Evolutionary conservation across 1,139 yeast species (phyloP).

Genomic region (Suhomyces bolitotheri): DNA sequence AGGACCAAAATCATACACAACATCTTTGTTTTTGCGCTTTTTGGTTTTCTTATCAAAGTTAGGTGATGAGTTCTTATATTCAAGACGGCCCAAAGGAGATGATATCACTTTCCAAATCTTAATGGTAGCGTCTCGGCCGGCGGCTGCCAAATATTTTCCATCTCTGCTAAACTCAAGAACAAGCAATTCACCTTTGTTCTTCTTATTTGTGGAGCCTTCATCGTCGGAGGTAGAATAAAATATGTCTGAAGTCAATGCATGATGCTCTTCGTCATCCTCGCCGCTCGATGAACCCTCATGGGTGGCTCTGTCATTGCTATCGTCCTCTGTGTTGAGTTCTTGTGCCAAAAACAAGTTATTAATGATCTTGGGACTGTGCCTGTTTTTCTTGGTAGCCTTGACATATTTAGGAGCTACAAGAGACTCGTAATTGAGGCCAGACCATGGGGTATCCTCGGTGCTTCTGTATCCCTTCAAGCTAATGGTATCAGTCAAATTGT

Average conservation of each 20-base stretch:
- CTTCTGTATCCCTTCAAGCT: conserved; percentile 3
- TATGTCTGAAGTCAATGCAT: conserved; percentile 1
- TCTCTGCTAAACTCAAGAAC: conserved; percentile 72
- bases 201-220: conserved; percentile 11
- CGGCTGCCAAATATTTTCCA: conserved; percentile 81
- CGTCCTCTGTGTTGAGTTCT: conserved; percentile 48
- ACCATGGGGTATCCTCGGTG: conserved; percentile 28
- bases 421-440: conserved; percentile 39
- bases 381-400: conserved; percentile 46
- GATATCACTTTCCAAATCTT: conserved; percentile 80
- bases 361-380: conserved; percentile 45
- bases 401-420: conserved; percentile 56
- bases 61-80: conserved; percentile 24
- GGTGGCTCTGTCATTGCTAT: neutral
- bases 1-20: conserved; percentile 57
- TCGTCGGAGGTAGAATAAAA: conserved; percentile 4
- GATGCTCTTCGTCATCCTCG: conserved; percentile 7
- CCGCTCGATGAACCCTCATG: conserved; percentile 6
- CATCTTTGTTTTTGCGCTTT: conserved; percentile 10
- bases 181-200: conserved; percentile 55
- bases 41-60: conserved; percentile 13
- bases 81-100: conserved; percentile 62
- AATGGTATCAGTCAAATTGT: conserved; percentile 1
- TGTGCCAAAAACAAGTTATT: conserved; percentile 77
- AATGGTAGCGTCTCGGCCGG: conserved; percentile 70